Percentiles rank a stretch among this genome's conserved stretches.
Evolutionary conservation across 768 basidiomycete genomes (phyloP).

Genomic region (Suillus luteus): DNA sequence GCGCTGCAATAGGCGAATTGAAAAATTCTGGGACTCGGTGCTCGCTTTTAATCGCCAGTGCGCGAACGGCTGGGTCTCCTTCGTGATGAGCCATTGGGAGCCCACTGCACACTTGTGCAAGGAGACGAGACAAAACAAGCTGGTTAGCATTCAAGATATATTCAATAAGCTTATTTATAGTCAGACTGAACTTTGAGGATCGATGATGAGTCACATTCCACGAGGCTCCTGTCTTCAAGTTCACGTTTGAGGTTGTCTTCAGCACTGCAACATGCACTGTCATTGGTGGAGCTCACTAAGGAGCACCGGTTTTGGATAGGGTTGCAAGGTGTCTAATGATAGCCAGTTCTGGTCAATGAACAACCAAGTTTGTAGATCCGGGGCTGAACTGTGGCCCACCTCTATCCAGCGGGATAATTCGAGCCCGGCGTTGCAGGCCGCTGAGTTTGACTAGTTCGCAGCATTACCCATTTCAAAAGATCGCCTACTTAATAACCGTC

Average conservation of each 20-base stretch:
- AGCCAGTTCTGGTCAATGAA: not conserved
- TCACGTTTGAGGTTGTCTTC: not conserved
- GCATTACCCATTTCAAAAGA: not conserved
- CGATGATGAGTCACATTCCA: not conserved
- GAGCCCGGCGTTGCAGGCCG: not conserved
- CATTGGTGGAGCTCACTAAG: conserved; percentile 1
- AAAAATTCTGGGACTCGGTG: not conserved
- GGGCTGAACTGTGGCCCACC: conserved; percentile 6
- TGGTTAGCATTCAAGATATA: not conserved
- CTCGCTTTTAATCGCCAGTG: not conserved
- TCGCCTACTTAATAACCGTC: not conserved
- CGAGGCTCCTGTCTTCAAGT: not conserved
- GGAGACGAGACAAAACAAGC: too few species aligned
- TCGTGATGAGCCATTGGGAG: not conserved
- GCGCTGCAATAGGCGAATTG: not conserved
- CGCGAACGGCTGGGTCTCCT: not conserved
- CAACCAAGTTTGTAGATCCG: conserved; percentile 1
- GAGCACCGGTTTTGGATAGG: not conserved
- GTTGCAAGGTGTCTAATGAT: not conserved
- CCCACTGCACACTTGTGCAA: not conserved
- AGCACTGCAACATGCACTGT: not conserved
- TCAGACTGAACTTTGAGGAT: not conserved
- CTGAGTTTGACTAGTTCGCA: not conserved
- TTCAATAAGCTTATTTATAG: not conserved
- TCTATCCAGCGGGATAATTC: not conserved